These are phyloP conservation scores for Solanum tacnaense DNA, from an alignment of 257 asterid species.

Conservation along the genomic window DNA sequence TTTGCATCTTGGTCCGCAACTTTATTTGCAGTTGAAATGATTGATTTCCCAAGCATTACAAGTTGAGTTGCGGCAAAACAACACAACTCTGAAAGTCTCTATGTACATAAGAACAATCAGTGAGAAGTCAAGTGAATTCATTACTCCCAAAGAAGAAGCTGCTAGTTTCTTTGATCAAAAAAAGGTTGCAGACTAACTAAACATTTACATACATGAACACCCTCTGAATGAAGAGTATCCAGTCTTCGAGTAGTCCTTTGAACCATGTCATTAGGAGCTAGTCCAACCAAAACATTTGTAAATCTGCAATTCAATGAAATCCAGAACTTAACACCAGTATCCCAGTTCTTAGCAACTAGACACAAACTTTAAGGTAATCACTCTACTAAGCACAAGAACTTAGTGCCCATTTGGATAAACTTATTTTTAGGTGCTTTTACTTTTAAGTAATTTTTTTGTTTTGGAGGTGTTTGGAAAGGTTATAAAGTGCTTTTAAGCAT, in stretches of 20 bases:
- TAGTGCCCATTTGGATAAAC: no score
- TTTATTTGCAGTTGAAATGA: slow-evolving; percentile 52
- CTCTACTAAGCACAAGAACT: neutral
- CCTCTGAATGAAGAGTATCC: slow-evolving; percentile 95
- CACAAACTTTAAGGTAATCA: neutral
- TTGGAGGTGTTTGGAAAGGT: no score
- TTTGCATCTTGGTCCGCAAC: slow-evolving; percentile 38
- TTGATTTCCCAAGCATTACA: slow-evolving; percentile 73
- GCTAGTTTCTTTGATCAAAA: neutral
- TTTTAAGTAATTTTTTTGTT: no score
- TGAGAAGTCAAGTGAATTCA: neutral
- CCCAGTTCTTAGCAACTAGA: neutral
- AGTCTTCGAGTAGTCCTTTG: slow-evolving; percentile 83
- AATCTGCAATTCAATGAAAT: slow-evolving; percentile 39
- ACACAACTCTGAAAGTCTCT: slow-evolving; percentile 98
- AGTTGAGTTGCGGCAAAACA: slow-evolving; percentile 82
- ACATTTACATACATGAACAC: slow-evolving; percentile 73
- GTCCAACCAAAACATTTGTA: slow-evolving; percentile 77
- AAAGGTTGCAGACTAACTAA: neutral
- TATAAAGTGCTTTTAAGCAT: no score
- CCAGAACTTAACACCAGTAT: neutral
- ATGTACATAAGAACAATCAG: slow-evolving; percentile 12
- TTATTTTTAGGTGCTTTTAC: no score
- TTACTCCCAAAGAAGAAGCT: neutral
- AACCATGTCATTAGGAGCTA: slow-evolving; percentile 57